These are phyloP conservation scores for Barnettozyma populi DNA, from an alignment of 805 yeast species.

Conservation along the genomic window DNA sequence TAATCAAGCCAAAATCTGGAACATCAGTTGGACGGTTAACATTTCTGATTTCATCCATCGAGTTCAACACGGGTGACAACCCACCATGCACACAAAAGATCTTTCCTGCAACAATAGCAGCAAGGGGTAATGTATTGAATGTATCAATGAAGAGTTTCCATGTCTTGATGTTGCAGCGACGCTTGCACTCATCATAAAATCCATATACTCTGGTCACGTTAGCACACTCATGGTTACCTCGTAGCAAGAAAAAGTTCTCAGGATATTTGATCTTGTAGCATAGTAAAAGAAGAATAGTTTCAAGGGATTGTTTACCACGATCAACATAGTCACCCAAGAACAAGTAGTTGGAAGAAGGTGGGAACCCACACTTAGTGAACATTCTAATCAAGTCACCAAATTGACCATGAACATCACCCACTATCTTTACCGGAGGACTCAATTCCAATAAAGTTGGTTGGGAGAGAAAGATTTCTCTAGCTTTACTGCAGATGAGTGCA, in stretches of 20 bases:
- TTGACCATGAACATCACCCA: constrained; percentile 99
- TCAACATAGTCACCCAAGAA: constrained; percentile 97
- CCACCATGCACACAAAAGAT: constrained; percentile 99
- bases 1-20: constrained; percentile 93
- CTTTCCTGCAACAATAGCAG: constrained; percentile 96
- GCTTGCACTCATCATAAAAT: constrained; percentile 95
- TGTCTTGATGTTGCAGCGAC: constrained; percentile 95
- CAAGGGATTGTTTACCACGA: constrained; percentile 96
- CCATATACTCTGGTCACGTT: constrained; percentile 97
- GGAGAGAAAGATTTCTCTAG: constrained; percentile 81
- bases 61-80: constrained; percentile 90
- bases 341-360: constrained; percentile 95
- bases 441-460: constrained; percentile 90
- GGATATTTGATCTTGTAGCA: constrained; percentile 98
- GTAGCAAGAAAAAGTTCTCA: constrained; percentile 90
- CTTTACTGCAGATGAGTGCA: constrained; percentile 76
- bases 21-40: constrained; percentile 99
- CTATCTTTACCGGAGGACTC: constrained; percentile 80
- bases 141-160: constrained; percentile 99
- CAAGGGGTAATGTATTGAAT: constrained; percentile 96
- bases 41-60: constrained; percentile 98
- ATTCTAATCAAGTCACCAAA: constrained; percentile 92
- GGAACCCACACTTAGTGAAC: constrained; percentile 98
- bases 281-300: constrained; percentile 86
- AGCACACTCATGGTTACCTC: constrained; percentile 99